Evolutionary conservation across 805 yeast genomes (phyloP).

Genomic region (Komagataella populi): DNA sequence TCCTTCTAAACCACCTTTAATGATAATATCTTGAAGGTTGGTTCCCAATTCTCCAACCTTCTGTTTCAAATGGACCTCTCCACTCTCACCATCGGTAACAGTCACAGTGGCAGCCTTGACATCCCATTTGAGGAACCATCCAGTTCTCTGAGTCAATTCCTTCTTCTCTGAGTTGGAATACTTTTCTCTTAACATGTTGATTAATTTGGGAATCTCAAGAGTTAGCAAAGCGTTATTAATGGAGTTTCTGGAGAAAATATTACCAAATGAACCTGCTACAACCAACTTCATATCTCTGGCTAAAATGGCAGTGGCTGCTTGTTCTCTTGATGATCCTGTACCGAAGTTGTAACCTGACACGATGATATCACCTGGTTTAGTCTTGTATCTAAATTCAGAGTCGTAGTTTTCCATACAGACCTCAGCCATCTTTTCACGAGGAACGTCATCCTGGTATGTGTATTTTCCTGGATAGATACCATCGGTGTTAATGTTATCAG

Average conservation of each 20-base stretch:
- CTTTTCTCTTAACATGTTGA: slow-evolving; percentile 59
- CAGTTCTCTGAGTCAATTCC: slow-evolving; percentile 89
- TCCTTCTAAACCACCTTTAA: slow-evolving; percentile 95
- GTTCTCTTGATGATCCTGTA: slow-evolving; percentile 97
- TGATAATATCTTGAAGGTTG: slow-evolving; percentile 91
- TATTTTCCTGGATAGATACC: slow-evolving; percentile 99
- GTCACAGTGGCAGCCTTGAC: slow-evolving; percentile 73
- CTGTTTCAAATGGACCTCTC: slow-evolving; percentile 50
- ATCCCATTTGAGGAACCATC: slow-evolving; percentile 88
- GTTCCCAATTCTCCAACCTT: slow-evolving; percentile 94
- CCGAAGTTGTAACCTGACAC: slow-evolving; percentile 94
- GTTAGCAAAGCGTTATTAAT: slow-evolving; percentile 94
- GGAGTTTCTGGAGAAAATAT: slow-evolving; percentile 89
- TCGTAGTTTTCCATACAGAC: slow-evolving; percentile 99
- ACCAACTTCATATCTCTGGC: slow-evolving; percentile 90
- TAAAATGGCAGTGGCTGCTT: slow-evolving; percentile 95
- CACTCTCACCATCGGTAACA: slow-evolving; percentile 53
- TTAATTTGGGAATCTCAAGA: slow-evolving; percentile 81
- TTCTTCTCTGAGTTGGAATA: slow-evolving; percentile 34
- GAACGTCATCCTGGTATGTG: slow-evolving; percentile 95
- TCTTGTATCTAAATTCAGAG: slow-evolving; percentile 69
- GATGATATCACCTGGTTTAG: slow-evolving; percentile 78
- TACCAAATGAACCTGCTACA: slow-evolving; percentile 95
- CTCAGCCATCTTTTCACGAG: slow-evolving; percentile 93
- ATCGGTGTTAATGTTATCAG: slow-evolving; percentile 94